A percentile compares a stretch with the other conserved stretches of the same genome.
Evolutionary conservation across 1,139 yeast species (phyloP).

Genomic region (Candida gigantensis): DNA sequence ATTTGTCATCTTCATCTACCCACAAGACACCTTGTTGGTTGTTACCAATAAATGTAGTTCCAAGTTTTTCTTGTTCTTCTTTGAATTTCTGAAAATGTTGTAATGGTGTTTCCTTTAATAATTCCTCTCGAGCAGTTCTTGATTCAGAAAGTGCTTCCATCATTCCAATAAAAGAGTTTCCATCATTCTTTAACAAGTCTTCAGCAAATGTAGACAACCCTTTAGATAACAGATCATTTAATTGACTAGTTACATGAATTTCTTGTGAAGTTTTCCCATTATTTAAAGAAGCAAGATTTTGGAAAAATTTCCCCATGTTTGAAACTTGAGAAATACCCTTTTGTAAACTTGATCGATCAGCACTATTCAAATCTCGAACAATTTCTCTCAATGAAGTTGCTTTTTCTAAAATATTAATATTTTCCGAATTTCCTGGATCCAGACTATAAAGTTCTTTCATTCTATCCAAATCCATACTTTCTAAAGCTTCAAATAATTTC

Average conservation of each 20-base stretch:
- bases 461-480: conserved; percentile 29
- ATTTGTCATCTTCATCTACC: conserved; percentile 27
- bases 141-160: conserved; percentile 71
- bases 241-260: conserved; percentile 8
- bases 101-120: conserved; percentile 21
- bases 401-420: conserved; percentile 26
- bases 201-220: conserved; percentile 69
- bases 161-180: conserved; percentile 71
- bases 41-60: neutral
- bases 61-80: neutral
- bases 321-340: conserved; percentile 30
- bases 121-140: conserved; percentile 51
- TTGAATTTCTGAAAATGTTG: neutral
- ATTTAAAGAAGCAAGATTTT: conserved; percentile 17
- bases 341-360: conserved; percentile 30
- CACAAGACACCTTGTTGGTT: conserved; percentile 16
- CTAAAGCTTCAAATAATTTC: conserved; percentile 30
- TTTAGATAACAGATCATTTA: conserved; percentile 25
- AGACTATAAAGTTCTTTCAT: conserved; percentile 24
- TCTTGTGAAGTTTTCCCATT: conserved; percentile 11
- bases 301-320: conserved; percentile 26
- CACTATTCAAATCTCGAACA: conserved; percentile 28
- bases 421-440: conserved; percentile 19
- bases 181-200: conserved; percentile 73
- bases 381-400: conserved; percentile 33